phyloP scores from a whole-genome alignment of 805 yeast genomes.

The Debaryomyces prosopidis region DNA sequence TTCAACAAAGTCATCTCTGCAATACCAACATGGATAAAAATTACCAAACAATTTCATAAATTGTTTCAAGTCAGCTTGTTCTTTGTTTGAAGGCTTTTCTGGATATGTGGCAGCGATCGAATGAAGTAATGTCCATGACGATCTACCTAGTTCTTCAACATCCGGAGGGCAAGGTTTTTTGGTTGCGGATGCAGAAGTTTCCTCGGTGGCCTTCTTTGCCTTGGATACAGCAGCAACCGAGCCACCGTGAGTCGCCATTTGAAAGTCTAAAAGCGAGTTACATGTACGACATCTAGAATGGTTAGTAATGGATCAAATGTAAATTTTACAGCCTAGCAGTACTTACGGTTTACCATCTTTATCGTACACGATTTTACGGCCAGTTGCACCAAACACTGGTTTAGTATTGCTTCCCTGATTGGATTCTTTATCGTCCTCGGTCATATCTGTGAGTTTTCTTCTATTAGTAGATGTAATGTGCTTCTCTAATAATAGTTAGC shows the following conservation, averaged over 20 bases:
- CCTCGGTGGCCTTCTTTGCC: conserved; percentile 6
- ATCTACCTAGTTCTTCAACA: conserved; percentile 72
- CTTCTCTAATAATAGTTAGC: no score
- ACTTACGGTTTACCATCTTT: conserved; percentile 93
- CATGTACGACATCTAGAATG: conserved; percentile 79
- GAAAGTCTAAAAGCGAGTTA: conserved; percentile 78
- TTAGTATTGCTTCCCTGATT: conserved; percentile 4
- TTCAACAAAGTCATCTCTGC: conserved; percentile 79
- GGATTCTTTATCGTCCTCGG: neutral
- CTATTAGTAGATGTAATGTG: no score
- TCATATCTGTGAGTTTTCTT: neutral
- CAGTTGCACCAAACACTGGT: conserved; percentile 57
- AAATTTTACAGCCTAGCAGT: neutral
- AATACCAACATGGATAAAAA: conserved; percentile 91
- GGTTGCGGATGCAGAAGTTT: conserved; percentile 13
- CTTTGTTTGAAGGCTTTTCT: conserved; percentile 53
- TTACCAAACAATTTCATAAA: conserved; percentile 72
- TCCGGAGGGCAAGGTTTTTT: conserved; percentile 79
- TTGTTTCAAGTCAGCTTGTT: conserved; percentile 70
- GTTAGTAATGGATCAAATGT: conserved; percentile 4
- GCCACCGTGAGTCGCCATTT: conserved; percentile 46
- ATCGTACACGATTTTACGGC: conserved; percentile 72
- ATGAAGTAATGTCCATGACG: conserved; percentile 92
- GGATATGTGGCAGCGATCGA: conserved; percentile 91
- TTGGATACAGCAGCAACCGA: conserved; percentile 7